These are phyloP conservation scores for Cylindrodendrum hubeiense DNA, from an alignment of 2,329 filamentous ascomycete species.

Conservation along the genomic window DNA sequence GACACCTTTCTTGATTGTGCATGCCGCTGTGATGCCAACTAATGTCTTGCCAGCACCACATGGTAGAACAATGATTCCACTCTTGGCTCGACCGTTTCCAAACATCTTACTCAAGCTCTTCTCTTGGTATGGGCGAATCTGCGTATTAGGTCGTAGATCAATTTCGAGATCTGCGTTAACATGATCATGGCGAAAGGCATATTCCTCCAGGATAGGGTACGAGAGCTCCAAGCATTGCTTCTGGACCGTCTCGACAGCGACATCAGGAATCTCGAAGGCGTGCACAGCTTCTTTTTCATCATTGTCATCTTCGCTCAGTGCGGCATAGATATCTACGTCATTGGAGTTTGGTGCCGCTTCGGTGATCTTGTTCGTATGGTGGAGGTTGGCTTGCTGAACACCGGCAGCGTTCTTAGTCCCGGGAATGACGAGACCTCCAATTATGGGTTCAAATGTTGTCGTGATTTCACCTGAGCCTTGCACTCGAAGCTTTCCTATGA, in stretches of 20 bases:
- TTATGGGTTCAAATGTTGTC: conserved; percentile 85
- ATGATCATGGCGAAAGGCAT: conserved; percentile 94
- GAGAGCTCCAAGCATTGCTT: conserved; percentile 90
- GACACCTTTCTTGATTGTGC: conserved; percentile 96
- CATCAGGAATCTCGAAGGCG: conserved; percentile 89
- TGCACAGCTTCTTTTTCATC: conserved; percentile 91
- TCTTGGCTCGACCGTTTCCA: conserved; percentile 96
- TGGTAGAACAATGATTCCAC: conserved; percentile 95
- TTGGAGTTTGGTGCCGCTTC: conserved; percentile 43
- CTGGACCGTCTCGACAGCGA: conserved; percentile 86
- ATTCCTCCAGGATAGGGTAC: conserved; percentile 93
- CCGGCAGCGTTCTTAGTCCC: conserved; percentile 95
- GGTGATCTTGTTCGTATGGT: conserved; percentile 7
- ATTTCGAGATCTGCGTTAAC: conserved; percentile 93
- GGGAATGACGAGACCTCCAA: conserved; percentile 89
- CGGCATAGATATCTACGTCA: conserved; percentile 77
- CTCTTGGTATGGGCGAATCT: conserved; percentile 96
- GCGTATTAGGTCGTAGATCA: conserved; percentile 87
- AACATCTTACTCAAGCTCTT: conserved; percentile 99
- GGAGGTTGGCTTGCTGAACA: conserved; percentile 76
- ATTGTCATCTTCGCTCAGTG: conserved; percentile 85
- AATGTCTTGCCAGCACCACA: conserved; percentile 98
- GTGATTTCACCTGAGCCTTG: conserved; percentile 80
- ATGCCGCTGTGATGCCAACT: conserved; percentile 97
- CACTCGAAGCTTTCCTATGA: conserved; percentile 85